Evolutionary conservation across 768 basidiomycete species (phyloP).

Genomic region (Rubroboletus satanas): DNA sequence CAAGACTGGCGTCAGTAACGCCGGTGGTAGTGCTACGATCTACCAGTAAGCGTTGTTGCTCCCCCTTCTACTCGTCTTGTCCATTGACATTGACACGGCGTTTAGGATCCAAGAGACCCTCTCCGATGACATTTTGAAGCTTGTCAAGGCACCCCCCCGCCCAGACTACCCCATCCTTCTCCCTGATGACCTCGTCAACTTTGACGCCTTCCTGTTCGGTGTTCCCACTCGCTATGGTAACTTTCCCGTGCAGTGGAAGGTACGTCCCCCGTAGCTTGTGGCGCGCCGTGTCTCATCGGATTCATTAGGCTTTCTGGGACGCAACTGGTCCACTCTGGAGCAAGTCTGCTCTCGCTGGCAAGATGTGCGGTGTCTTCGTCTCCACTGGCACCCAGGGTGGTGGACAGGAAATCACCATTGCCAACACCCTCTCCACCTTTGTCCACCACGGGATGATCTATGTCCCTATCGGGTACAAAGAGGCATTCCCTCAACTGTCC

Average conservation of each 20-base stretch:
- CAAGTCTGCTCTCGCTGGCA: constrained; percentile 41
- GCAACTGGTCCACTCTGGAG: constrained; percentile 45
- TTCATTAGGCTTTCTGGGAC: constrained; percentile 43
- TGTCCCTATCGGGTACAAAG: constrained; percentile 51
- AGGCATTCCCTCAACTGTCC: constrained; percentile 37
- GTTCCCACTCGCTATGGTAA: constrained; percentile 47
- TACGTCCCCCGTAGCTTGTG: constrained; percentile 19
- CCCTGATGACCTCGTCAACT: constrained; percentile 32
- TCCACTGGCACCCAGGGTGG: constrained; percentile 46
- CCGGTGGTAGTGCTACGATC: constrained; percentile 43
- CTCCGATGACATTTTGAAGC: constrained; percentile 58
- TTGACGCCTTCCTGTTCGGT: constrained; percentile 44
- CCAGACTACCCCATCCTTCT: constrained; percentile 48
- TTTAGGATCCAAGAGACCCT: constrained; percentile 80
- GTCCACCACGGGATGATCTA: constrained; percentile 54
- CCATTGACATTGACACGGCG: neutral
- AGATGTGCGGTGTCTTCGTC: constrained; percentile 46
- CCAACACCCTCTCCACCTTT: constrained; percentile 42
- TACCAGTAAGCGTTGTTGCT: constrained; percentile 38
- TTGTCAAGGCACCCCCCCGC: constrained; percentile 70
- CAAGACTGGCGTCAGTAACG: constrained; percentile 39
- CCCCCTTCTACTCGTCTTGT: neutral
- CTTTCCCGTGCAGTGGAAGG: constrained; percentile 57
- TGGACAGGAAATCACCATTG: constrained; percentile 42
- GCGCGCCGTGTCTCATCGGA: constrained; percentile 20